Percentiles rank a stretch among this genome's conserved stretches.
Evolutionary conservation across 352 stramenopile species (phyloP).

Genomic region (Phytophthora sojae): DNA sequence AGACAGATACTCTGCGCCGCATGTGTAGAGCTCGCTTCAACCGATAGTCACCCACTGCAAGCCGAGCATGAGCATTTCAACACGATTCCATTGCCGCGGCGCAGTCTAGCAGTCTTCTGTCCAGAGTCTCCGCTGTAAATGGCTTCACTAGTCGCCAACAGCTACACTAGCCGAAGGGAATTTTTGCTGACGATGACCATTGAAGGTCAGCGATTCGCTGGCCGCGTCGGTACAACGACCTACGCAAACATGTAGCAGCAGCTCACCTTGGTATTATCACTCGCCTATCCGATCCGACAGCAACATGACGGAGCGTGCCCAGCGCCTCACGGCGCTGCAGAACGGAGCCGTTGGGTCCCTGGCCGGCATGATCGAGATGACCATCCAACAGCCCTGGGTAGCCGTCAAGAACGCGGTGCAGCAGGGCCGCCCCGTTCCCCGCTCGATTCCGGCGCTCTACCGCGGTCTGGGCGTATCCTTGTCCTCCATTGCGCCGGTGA

Average conservation of each 20-base stretch:
- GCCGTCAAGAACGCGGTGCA: slow-evolving; percentile 88
- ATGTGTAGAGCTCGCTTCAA: slow-evolving; percentile 22
- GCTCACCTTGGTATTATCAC: slow-evolving; percentile 20
- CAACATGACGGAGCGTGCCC: slow-evolving; percentile 54
- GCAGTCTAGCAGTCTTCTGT: not conserved
- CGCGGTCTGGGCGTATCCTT: slow-evolving; percentile 80
- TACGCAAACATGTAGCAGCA: slow-evolving; percentile 3
- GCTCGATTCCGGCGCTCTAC: slow-evolving; percentile 70
- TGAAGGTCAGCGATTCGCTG: slow-evolving; percentile 20
- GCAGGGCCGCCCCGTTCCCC: slow-evolving; percentile 72
- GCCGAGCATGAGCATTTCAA: slow-evolving; percentile 4
- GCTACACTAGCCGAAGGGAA: not conserved
- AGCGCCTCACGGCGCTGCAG: slow-evolving; percentile 72
- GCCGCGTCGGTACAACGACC: not conserved
- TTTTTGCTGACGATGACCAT: slow-evolving; percentile 18
- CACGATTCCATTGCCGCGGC: slow-evolving; percentile 8
- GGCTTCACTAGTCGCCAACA: slow-evolving; percentile 17
- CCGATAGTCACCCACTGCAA: slow-evolving; percentile 1
- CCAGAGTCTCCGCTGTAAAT: not conserved
- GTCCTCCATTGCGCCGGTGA: slow-evolving; percentile 79
- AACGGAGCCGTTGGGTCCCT: slow-evolving; percentile 81
- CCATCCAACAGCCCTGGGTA: slow-evolving; percentile 82
- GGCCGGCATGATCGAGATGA: slow-evolving; percentile 83
- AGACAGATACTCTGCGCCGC: slow-evolving; percentile 16
- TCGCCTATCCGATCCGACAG: slow-evolving; percentile 11